Conservation (phyloP, 2,329 filamentous ascomycete genomes). For the Zymoseptoria pseudotritici region DNA sequence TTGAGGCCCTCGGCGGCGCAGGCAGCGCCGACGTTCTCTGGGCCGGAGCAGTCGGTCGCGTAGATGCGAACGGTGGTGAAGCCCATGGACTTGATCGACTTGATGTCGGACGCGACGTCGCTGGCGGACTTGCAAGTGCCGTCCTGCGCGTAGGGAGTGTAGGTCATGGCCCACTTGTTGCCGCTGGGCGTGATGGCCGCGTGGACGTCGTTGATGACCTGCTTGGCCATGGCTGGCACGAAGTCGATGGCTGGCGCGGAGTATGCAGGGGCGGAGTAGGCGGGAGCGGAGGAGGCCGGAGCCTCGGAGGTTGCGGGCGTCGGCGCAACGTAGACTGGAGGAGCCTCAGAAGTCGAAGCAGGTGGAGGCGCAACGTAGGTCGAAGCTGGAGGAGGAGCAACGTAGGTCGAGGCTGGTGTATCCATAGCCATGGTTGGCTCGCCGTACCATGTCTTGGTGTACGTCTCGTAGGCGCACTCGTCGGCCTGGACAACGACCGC, state of each 20-base stretch:
- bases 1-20: conserved; percentile 60
- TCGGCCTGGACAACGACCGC: conserved; percentile 6
- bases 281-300: not conserved
- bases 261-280: conserved; percentile 1
- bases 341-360: conserved; percentile 13
- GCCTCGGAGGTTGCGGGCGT: conserved; percentile 4
- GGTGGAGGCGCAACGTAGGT: conserved; percentile 17
- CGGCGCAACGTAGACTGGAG: conserved; percentile 3
- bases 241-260: not conserved
- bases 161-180: conserved; percentile 42
- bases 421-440: conserved; percentile 42
- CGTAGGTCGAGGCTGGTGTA: conserved; percentile 5
- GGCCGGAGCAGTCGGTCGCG: conserved; percentile 81
- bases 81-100: conserved; percentile 36
- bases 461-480: conserved; percentile 63
- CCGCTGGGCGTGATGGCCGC: conserved; percentile 30
- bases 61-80: conserved; percentile 73
- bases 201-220: conserved; percentile 1
- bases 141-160: conserved; percentile 39
- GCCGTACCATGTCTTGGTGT: conserved; percentile 64
- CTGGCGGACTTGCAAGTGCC: conserved; percentile 38
- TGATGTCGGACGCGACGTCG: conserved; percentile 36
- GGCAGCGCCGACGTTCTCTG: conserved; percentile 66
- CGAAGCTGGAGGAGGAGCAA: conserved; percentile 29
- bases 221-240: not conserved